phyloP scores from a whole-genome alignment of 495 filamentous ascomycete genomes.

The Lichina pygmaea region DNA sequence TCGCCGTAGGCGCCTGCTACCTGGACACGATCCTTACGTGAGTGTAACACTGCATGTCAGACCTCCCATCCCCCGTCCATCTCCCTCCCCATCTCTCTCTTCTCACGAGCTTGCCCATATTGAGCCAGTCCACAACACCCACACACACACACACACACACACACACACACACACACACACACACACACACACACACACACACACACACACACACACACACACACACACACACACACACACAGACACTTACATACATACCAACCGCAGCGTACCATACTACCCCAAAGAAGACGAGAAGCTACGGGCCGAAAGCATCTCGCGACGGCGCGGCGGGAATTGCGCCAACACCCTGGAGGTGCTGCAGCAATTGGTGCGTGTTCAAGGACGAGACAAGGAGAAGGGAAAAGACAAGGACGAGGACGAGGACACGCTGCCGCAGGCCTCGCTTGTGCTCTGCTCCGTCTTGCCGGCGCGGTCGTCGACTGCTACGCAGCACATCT shows the following conservation, averaged over 20 bases:
- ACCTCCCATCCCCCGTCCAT: too few species aligned
- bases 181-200: too few species aligned
- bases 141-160: too few species aligned
- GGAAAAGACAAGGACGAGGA: not conserved
- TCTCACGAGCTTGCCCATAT: constrained; percentile 4
- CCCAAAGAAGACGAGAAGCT: constrained; percentile 49
- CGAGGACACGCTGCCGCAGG: not conserved
- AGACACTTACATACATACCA: not conserved
- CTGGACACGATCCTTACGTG: constrained; percentile 41
- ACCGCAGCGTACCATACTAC: constrained; percentile 30
- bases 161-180: too few species aligned
- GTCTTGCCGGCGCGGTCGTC: constrained; percentile 19
- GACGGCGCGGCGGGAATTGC: constrained; percentile 42
- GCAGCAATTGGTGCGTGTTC: constrained; percentile 21
- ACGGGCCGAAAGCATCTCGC: constrained; percentile 27
- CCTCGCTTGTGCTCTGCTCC: constrained; percentile 15
- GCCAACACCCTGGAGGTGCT: constrained; percentile 45
- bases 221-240: too few species aligned
- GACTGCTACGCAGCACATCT: constrained; percentile 14
- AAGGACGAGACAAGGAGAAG: too few species aligned
- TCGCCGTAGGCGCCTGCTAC: constrained; percentile 38
- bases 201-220: too few species aligned
- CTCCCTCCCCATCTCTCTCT: constrained; percentile 2
- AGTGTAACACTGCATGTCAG: constrained; percentile 6
- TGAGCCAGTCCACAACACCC: too few species aligned